These are phyloP conservation scores for Quercus tomentella DNA, from an alignment of 331 rosid species.

Conservation along the genomic window DNA sequence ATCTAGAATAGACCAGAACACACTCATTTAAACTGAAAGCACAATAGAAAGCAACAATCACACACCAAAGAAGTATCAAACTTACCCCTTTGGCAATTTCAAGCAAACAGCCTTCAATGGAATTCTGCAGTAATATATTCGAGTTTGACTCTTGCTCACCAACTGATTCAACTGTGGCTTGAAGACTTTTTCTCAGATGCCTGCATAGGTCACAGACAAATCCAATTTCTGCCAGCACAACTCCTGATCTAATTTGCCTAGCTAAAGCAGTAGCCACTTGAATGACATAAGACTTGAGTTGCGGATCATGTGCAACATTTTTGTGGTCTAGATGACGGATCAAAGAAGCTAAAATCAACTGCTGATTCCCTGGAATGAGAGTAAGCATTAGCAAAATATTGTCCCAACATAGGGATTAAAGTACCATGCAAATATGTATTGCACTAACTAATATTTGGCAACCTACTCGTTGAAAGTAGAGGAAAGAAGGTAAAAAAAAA, in stretches of 20 bases:
- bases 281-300: conserved; percentile 65
- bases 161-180: conserved; percentile 66
- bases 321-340: conserved; percentile 98
- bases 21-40: conserved; percentile 8
- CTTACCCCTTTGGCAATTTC: conserved; percentile 83
- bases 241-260: conserved; percentile 69
- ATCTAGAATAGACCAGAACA: conserved; percentile 39
- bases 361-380: conserved; percentile 66
- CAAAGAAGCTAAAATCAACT: conserved; percentile 61
- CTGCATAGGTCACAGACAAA: conserved; percentile 87
- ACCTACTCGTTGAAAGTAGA: neutral
- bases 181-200: conserved; percentile 98
- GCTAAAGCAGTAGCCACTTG: conserved; percentile 76
- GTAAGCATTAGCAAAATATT: conserved; percentile 1
- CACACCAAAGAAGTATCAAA: neutral
- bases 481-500: neutral
- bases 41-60: neutral
- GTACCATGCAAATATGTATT: neutral
- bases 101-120: conserved; percentile 81
- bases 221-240: conserved; percentile 73
- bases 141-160: conserved; percentile 76
- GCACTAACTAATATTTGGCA: neutral
- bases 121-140: conserved; percentile 73
- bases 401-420: neutral
- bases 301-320: conserved; percentile 69